Evolutionary conservation across 441 rosid genomes (phyloP).

Genomic region (Rhodomyrtus psidioides): DNA sequence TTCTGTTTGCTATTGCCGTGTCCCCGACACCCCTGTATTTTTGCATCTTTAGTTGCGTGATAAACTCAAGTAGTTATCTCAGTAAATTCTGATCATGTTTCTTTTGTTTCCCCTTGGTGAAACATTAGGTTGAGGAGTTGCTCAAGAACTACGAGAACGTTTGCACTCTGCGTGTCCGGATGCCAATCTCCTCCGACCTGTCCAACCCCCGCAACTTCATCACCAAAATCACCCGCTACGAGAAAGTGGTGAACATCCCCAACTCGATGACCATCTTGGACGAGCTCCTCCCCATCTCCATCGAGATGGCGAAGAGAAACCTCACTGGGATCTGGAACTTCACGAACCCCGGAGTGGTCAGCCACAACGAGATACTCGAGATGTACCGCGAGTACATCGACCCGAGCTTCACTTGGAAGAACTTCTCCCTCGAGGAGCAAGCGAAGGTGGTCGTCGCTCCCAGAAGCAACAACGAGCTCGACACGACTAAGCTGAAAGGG

Average conservation of each 20-base stretch:
- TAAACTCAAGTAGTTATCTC: not conserved
- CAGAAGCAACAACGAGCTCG: conserved; percentile 93
- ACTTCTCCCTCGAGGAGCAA: conserved; percentile 82
- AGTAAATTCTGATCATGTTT: not conserved
- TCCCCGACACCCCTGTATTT: not conserved
- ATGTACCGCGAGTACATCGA: conserved; percentile 65
- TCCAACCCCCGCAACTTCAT: conserved; percentile 84
- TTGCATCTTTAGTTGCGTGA: not conserved
- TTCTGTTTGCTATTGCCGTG: not conserved
- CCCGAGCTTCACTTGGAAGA: conserved; percentile 67
- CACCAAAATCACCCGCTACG: conserved; percentile 73
- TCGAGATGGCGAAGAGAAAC: conserved; percentile 93
- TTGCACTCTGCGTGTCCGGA: conserved; percentile 74
- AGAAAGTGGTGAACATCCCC: conserved; percentile 84
- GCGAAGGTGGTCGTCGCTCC: conserved; percentile 87
- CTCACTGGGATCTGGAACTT: conserved; percentile 90
- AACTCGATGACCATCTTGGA: conserved; percentile 92
- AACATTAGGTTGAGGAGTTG: conserved; percentile 63
- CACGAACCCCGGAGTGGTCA: conserved; percentile 83
- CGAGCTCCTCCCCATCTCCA: conserved; percentile 77
- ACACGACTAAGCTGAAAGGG: conserved; percentile 54
- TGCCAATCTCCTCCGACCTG: conserved; percentile 86
- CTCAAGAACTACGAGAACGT: conserved; percentile 81
- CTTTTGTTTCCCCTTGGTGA: not conserved
- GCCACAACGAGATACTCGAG: conserved; percentile 86